Percentiles rank a stretch among this genome's conserved stretches.
phyloP scores from a whole-genome alignment of 257 asterid genomes.

The Cruciata laevipes region DNA sequence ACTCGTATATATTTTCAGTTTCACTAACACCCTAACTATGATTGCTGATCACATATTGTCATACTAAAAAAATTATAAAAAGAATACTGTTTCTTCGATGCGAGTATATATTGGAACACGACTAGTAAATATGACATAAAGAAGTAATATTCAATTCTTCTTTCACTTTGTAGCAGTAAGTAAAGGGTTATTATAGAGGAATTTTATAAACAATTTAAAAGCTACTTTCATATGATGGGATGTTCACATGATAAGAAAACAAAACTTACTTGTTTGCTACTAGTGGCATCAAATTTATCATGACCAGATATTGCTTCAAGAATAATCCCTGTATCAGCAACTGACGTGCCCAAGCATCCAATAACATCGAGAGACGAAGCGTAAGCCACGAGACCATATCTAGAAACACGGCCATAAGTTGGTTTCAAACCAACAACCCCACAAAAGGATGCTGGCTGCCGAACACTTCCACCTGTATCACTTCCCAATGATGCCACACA shows the following conservation, averaged over 20 bases:
- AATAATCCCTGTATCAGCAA: conserved; percentile 89
- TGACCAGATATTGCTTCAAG: conserved; percentile 70
- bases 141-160: background rate
- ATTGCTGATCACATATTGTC: background rate
- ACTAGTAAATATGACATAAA: background rate
- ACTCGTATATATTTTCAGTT: background rate
- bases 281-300: conserved; percentile 89
- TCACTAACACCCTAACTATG: background rate
- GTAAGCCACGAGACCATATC: conserved; percentile 97
- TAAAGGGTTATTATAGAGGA: background rate
- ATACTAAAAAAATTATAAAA: background rate
- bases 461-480: conserved; percentile 98
- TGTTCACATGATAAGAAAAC: background rate
- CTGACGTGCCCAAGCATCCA: conserved; percentile 96
- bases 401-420: conserved; percentile 95
- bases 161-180: background rate
- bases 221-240: no score
- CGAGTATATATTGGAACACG: background rate
- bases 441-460: conserved; percentile 97
- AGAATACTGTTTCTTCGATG: background rate
- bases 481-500: conserved; percentile 93
- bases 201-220: background rate
- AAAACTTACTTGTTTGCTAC: conserved; percentile 54
- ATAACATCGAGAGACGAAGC: conserved; percentile 96
- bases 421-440: conserved; percentile 96